Percentiles rank a stretch among this genome's conserved stretches.
phyloP scores from a whole-genome alignment of 768 basidiomycete genomes.

The Leccinum boreale region DNA sequence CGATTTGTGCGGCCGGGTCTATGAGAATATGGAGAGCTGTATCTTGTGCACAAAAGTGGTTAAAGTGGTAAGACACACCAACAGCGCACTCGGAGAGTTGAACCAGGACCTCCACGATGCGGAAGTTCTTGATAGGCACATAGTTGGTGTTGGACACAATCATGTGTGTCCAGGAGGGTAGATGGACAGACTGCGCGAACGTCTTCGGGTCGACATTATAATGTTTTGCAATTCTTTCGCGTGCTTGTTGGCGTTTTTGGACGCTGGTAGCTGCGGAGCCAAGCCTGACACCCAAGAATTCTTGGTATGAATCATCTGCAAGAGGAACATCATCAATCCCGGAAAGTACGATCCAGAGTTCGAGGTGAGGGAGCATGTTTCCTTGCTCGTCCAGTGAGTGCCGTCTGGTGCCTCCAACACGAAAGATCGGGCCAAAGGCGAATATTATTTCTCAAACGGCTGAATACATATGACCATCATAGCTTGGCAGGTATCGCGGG shows the following conservation, averaged over 20 bases:
- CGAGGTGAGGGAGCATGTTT: conserved; percentile 19
- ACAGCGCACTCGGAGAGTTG: conserved; percentile 24
- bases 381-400: conserved; percentile 21
- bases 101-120: conserved; percentile 25
- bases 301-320: conserved; percentile 27
- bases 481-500: conserved; percentile 29
- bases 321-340: neutral
- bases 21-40: conserved; percentile 5
- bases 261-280: conserved; percentile 10
- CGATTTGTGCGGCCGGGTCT: conserved; percentile 10
- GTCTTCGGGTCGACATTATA: conserved; percentile 24
- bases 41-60: conserved; percentile 24
- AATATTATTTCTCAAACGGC: neutral
- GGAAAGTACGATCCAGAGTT: conserved; percentile 5
- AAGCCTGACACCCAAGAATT: conserved; percentile 26
- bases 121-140: conserved; percentile 19
- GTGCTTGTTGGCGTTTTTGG: conserved; percentile 17
- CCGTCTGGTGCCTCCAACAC: too few relatives aligned
- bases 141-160: conserved; percentile 13
- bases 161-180: conserved; percentile 13
- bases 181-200: neutral
- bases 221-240: conserved; percentile 19
- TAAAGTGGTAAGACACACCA: conserved; percentile 22
- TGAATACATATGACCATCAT: conserved; percentile 7
- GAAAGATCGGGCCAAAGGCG: too few relatives aligned